Evolutionary conservation across 495 filamentous ascomycete genomes (phyloP).

Genomic region (Hypoxylon lienhwacheense): DNA sequence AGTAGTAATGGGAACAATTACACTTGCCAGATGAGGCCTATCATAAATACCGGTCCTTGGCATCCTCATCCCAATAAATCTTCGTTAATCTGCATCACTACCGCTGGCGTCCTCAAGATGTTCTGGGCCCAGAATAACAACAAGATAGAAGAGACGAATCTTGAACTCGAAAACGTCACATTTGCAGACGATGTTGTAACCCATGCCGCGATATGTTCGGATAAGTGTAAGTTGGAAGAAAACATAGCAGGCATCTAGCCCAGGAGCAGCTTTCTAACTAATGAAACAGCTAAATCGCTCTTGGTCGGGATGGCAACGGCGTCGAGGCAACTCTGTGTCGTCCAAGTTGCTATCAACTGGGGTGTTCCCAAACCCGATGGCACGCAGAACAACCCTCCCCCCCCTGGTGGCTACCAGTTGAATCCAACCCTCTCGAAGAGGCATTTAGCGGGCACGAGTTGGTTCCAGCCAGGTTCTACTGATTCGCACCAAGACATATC

Average conservation of each 20-base stretch:
- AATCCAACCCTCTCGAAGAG: slow-evolving; percentile 50
- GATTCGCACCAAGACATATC: slow-evolving; percentile 53
- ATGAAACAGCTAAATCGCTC: slow-evolving; percentile 52
- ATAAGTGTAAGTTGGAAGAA: slow-evolving; percentile 57
- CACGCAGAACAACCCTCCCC: slow-evolving; percentile 40
- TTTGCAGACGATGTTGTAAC: slow-evolving; percentile 72
- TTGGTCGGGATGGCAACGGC: slow-evolving; percentile 66
- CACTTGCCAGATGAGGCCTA: slow-evolving; percentile 49
- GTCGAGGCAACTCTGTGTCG: slow-evolving; percentile 66
- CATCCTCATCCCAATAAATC: slow-evolving; percentile 67
- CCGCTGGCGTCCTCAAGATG: slow-evolving; percentile 67
- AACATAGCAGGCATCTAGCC: background rate
- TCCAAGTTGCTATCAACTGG: slow-evolving; percentile 63
- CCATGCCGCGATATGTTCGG: slow-evolving; percentile 76
- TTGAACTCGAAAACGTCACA: slow-evolving; percentile 69
- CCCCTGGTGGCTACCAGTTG: slow-evolving; percentile 38
- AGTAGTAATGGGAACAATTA: slow-evolving; percentile 44
- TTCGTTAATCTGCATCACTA: slow-evolving; percentile 70
- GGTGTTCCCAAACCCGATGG: slow-evolving; percentile 44
- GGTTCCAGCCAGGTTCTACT: slow-evolving; percentile 47
- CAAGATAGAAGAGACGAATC: slow-evolving; percentile 65
- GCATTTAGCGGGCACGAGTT: slow-evolving; percentile 55
- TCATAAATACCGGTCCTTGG: slow-evolving; percentile 64
- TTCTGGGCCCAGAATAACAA: slow-evolving; percentile 68
- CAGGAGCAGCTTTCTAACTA: slow-evolving; percentile 4